Evolutionary conservation across 202 grass and related monocot genomes (phyloP).

Genomic region (Zizania palustris): DNA sequence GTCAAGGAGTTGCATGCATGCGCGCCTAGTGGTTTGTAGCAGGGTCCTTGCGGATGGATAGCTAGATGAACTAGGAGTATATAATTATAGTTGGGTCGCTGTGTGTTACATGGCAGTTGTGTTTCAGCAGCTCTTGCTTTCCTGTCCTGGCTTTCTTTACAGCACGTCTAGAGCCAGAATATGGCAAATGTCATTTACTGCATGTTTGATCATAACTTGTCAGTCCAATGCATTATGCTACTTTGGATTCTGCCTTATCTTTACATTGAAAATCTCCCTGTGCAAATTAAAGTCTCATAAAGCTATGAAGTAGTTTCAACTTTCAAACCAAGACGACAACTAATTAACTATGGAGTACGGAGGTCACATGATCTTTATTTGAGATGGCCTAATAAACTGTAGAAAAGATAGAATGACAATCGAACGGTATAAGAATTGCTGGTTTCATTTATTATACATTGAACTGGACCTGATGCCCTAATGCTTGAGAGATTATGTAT

Average conservation of each 20-base stretch:
- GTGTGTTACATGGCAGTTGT: slow-evolving; percentile 25
- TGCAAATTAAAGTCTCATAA: not conserved
- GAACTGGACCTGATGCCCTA: not conserved
- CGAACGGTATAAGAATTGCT: not conserved
- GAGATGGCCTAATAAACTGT: not conserved
- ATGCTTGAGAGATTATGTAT: not conserved
- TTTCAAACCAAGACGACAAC: not conserved
- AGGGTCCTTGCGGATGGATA: slow-evolving; percentile 35
- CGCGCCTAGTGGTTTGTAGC: slow-evolving; percentile 29
- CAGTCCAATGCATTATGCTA: slow-evolving; percentile 33
- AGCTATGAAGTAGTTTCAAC: not conserved
- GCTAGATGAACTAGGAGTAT: slow-evolving; percentile 53
- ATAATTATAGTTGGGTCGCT: slow-evolving; percentile 41
- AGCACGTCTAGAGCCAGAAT: slow-evolving; percentile 12
- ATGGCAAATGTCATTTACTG: slow-evolving; percentile 16
- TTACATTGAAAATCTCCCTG: not conserved
- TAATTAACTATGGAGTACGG: not conserved
- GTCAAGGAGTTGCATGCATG: slow-evolving; percentile 32
- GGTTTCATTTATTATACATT: not conserved
- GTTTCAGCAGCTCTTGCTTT: slow-evolving; percentile 35
- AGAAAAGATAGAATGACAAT: not conserved
- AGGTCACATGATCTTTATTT: not conserved
- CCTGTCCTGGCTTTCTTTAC: slow-evolving; percentile 25
- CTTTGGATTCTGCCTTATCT: not conserved
- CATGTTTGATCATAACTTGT: slow-evolving; percentile 32